Base-by-base conservation (phyloP, 2,329 filamentous ascomycete genomes). In the Cladosporium colombiae region DNA sequence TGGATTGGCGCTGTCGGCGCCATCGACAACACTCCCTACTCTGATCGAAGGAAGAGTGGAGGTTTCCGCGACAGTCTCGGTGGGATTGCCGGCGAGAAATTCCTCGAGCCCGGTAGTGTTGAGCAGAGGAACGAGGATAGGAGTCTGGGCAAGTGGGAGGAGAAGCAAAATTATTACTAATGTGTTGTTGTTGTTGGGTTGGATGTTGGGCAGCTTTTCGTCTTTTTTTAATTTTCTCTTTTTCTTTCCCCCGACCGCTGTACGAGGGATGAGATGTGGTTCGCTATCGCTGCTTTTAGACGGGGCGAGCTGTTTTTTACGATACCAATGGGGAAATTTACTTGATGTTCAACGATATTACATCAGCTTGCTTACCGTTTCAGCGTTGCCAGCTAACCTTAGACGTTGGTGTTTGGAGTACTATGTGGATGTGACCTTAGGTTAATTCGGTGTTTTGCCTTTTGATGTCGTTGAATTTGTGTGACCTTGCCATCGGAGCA, bases 1-100 rank as follows among this genome's bases (percentile, higher is more conserved):
- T 90, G 88, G 88, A 85, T 89, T 70, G 88, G 88, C 7, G 85
- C 86, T 16, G 80, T 86, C 60, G 71, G 72, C 13, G 66, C 70
- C 18, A 68, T 78, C 44, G 76, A 76, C 67, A 72, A 71, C 57
- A 46, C 35, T 21, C 35, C 56, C 27, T 59, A 59, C n/a, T 40
- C 37, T 13, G 60, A 67, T 11, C 66, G 73, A 46, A 68, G 73
- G 58, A 70, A 70, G 66, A 75, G 71, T 55, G 72, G 70, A 8
- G 62, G 62, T 5, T 57, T 62, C 33, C 31, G 62, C 23, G 55
- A 59, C 4, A 65, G 55, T 29, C 18, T 65, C 1, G 62, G 62
- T 10, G 35, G 50, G 10, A 25, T 66, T 10, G 64, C 57, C 5
- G 64, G 64, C n/a, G 64, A 66, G 57, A 62, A 56, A 33, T 49